Evolutionary conservation across 306 rosid genomes (phyloP).

Genomic region (peach (Prunus persica)): DNA sequence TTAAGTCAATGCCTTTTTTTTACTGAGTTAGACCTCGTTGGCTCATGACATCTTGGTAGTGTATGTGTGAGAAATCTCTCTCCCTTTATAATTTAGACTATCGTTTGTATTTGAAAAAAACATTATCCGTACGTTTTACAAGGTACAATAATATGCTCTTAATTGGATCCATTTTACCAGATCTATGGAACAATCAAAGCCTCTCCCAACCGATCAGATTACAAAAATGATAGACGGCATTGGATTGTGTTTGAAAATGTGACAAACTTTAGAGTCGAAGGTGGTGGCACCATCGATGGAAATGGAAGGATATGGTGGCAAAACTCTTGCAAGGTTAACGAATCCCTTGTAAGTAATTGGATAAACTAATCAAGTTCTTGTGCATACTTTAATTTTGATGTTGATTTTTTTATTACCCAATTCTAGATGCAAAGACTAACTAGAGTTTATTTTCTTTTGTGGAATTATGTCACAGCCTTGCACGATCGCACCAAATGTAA

Average conservation of each 20-base stretch:
- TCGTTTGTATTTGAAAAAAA: too few relatives aligned
- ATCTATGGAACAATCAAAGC: conserved; percentile 68
- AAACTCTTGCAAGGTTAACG: conserved; percentile 69
- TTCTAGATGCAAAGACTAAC: conserved; percentile 3
- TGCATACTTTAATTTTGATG: background rate
- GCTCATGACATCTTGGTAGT: too few relatives aligned
- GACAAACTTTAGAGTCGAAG: conserved; percentile 43
- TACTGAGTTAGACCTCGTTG: too few relatives aligned
- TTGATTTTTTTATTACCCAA: background rate
- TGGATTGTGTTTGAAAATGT: conserved; percentile 59
- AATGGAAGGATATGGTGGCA: conserved; percentile 87
- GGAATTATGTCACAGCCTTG: conserved; percentile 59
- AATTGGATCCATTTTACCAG: conserved; percentile 19
- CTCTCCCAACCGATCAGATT: conserved; percentile 47
- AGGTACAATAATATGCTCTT: too few relatives aligned
- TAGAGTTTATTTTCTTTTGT: background rate
- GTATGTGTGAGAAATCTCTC: too few relatives aligned
- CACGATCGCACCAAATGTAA: conserved; percentile 66
- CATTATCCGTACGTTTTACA: background rate
- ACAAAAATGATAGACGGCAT: conserved; percentile 26
- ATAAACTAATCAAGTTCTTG: background rate
- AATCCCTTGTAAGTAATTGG: conserved; percentile 41
- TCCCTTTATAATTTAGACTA: too few relatives aligned
- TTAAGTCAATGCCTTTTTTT: too few relatives aligned
- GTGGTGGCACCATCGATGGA: conserved; percentile 70